These are phyloP conservation scores for Oryza longistaminata DNA, from an alignment of 176 grass and related monocot species.

Conservation along the genomic window DNA sequence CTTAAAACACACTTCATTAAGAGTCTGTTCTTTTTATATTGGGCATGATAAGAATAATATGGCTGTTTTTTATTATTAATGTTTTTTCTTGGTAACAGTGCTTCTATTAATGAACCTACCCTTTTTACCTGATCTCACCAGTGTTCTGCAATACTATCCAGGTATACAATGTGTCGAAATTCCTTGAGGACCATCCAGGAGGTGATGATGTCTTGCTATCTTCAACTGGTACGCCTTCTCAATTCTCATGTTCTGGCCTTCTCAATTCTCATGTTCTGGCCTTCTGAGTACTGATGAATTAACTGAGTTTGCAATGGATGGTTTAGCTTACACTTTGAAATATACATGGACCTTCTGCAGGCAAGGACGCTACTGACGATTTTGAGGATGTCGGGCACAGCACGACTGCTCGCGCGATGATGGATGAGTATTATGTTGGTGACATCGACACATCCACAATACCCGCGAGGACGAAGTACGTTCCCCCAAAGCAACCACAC, in stretches of 20 bases:
- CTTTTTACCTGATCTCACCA: not conserved
- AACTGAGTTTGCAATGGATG: not conserved
- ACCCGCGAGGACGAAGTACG: constrained; percentile 57
- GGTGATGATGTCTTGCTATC: constrained; percentile 85
- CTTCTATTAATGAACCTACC: not conserved
- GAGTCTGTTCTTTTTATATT: not conserved
- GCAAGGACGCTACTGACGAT: constrained; percentile 85
- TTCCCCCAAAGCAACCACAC: constrained; percentile 77
- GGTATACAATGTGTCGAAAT: constrained; percentile 82
- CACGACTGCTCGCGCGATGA: constrained; percentile 75
- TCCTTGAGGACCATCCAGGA: constrained; percentile 86
- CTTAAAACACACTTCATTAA: not conserved
- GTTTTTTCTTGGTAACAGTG: not conserved
- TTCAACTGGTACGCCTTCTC: constrained; percentile 61
- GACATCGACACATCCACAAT: constrained; percentile 61
- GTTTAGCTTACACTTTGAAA: not conserved
- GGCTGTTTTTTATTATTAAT: not conserved
- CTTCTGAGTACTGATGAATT: not conserved
- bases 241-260: not conserved
- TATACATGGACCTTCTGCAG: constrained; percentile 29
- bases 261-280: not conserved
- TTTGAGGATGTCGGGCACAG: constrained; percentile 92
- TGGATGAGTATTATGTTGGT: constrained; percentile 60
- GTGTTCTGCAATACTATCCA: not conserved
- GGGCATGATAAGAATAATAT: not conserved